Evolutionary conservation across 306 rosid species (phyloP), one percentile per base, ranked within the genome.

Genomic region (Trifolium pratense): DNA sequence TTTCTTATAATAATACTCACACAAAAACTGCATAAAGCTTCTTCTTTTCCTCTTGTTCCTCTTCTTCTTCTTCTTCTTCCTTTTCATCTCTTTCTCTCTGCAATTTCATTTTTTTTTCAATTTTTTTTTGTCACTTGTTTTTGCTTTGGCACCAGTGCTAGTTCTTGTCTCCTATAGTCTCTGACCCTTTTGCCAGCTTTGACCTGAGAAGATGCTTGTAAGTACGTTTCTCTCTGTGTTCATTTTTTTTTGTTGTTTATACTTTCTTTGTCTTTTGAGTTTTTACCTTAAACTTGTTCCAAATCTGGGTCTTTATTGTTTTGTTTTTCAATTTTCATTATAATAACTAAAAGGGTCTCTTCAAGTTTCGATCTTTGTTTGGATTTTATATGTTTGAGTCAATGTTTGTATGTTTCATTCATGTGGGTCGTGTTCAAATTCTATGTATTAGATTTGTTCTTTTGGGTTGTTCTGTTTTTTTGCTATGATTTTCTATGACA

Each of bases 191-290:
- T 87, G 63, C 75, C 76, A 81, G 87, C 87, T 80, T 90, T 88
- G 87, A 86, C 90, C 71, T 82, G 81, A 81, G 93, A 95, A 85
- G 92, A 87, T 95, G 97, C 92, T 90, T 88, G 99, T 95, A 95
- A 91, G 97, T 95, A 90, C 93, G 97, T 95, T 91, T 85, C 83
- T 76, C 79, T 86, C 67, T 75, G 75, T 51, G 63, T 63, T 75
- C 78, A 61, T 53, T 34, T 25, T 43, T 26, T n/a, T n/a, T n/a
- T n/a, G n/a, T n/a, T 21, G 48, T 21, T 26, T 45, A 6, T 68
- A 71, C 14, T 82, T 57, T 76, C 71, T 75, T 70, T 59, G 29
- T 18, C 17, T 42, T 79, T 69, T 39, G 7, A 36, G 40, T 53
- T 79, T 64, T 40, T 3, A 45, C 62, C 29, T 29, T 48, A 13